Conservation (phyloP, 140 eudicot species). For the Flaveria floridana region DNA sequence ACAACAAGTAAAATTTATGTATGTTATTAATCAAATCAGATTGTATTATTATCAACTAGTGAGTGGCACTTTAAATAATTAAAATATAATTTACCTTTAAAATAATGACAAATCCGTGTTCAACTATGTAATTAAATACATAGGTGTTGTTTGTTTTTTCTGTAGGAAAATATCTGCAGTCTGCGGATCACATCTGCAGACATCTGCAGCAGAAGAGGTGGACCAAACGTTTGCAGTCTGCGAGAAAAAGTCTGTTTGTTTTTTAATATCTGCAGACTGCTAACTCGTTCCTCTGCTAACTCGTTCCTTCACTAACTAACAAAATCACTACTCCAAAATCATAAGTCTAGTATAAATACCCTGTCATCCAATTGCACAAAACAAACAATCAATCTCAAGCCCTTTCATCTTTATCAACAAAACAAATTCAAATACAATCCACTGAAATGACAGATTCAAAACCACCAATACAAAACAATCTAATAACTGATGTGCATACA, state of each 20-base stretch:
- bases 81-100: not conserved
- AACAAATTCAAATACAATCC: not conserved
- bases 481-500: not conserved
- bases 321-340: constrained; percentile 29
- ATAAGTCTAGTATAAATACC: constrained; percentile 62
- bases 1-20: too few relatives aligned
- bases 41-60: too few relatives aligned
- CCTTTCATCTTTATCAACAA: constrained; percentile 9
- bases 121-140: too few relatives aligned
- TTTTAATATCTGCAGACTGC: too few relatives aligned
- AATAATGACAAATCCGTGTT: too few relatives aligned
- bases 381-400: not conserved
- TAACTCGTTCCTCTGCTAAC: constrained; percentile 32
- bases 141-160: too few relatives aligned
- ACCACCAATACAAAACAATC: not conserved
- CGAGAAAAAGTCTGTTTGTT: too few relatives aligned
- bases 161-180: too few relatives aligned
- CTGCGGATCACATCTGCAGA: too few relatives aligned
- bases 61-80: too few relatives aligned
- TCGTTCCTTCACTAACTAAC: constrained; percentile 58
- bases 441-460: not conserved
- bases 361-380: constrained; percentile 31
- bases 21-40: not conserved
- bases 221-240: too few relatives aligned
- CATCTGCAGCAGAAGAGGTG: too few relatives aligned